Evolutionary conservation across 306 rosid genomes (phyloP).

Genomic region (Hylodesmum podocarpum): DNA sequence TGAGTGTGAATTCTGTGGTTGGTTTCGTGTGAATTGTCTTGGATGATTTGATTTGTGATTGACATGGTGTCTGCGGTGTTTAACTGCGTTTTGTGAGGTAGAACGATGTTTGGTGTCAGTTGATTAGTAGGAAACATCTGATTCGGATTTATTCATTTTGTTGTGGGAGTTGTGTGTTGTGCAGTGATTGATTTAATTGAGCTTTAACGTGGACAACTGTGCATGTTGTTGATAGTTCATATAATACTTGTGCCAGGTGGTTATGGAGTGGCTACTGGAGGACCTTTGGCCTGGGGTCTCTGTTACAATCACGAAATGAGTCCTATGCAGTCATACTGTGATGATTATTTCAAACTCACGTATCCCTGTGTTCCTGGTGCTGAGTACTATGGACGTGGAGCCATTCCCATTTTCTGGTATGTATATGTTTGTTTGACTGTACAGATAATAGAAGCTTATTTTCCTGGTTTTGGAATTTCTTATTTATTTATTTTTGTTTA

Average conservation of each 20-base stretch:
- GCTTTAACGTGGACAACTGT: neutral
- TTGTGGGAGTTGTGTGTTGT: neutral
- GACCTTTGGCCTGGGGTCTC: constrained; percentile 94
- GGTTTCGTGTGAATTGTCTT: neutral
- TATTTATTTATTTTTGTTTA: neutral
- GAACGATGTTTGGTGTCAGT: constrained; percentile 1
- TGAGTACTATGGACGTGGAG: constrained; percentile 95
- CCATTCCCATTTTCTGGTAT: constrained; percentile 90
- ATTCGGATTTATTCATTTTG: neutral
- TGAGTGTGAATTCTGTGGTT: neutral
- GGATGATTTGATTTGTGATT: neutral
- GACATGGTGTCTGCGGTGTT: neutral
- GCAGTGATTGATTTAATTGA: neutral
- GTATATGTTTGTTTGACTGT: constrained; percentile 2
- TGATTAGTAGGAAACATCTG: constrained; percentile 5
- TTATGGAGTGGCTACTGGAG: constrained; percentile 97
- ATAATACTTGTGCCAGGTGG: constrained; percentile 68
- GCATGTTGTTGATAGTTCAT: constrained; percentile 1
- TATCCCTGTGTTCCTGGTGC: constrained; percentile 94
- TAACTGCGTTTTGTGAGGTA: neutral
- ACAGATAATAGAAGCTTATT: neutral
- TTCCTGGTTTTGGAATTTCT: neutral
- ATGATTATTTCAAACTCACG: constrained; percentile 73
- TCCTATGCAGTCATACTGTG: constrained; percentile 87
- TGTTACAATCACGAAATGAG: constrained; percentile 96